Conservation (phyloP, 192 early-diverging fungal species). For the Coemansia sp. region DNA sequence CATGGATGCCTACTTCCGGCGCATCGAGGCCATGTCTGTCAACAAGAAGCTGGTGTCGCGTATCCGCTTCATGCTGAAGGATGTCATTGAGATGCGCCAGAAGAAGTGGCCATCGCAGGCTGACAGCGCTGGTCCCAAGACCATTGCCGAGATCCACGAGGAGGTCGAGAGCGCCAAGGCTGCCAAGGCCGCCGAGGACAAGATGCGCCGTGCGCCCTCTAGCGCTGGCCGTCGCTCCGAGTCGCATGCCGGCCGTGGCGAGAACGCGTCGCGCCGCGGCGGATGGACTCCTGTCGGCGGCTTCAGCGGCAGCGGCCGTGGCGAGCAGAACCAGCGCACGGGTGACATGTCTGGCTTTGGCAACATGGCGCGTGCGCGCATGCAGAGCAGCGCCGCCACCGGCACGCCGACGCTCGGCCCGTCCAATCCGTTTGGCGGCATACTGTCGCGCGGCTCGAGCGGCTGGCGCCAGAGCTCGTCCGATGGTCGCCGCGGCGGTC, state of each 20-base stretch:
- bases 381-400: constrained; percentile 33
- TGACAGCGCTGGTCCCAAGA: constrained; percentile 73
- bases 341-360: constrained; percentile 79
- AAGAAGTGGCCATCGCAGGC: constrained; percentile 70
- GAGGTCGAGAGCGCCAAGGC: constrained; percentile 69
- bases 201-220: constrained; percentile 63
- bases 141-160: constrained; percentile 89
- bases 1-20: constrained; percentile 85
- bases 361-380: constrained; percentile 58
- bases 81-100: constrained; percentile 79
- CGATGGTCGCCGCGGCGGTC: constrained; percentile 41
- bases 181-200: constrained; percentile 67
- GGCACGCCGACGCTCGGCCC: too few species aligned
- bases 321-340: constrained; percentile 53
- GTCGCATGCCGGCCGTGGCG: constrained; percentile 59
- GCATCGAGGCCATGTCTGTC: constrained; percentile 72
- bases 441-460: constrained; percentile 31
- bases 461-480: constrained; percentile 53
- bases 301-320: constrained; percentile 61
- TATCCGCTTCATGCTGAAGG: constrained; percentile 90
- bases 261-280: constrained; percentile 55
- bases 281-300: constrained; percentile 63
- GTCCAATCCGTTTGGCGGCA: constrained; percentile 46
- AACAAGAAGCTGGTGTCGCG: constrained; percentile 72
- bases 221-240: constrained; percentile 56